phyloP scores from a whole-genome alignment of 139 green algal species.

The Ostreobium quekettii region DNA sequence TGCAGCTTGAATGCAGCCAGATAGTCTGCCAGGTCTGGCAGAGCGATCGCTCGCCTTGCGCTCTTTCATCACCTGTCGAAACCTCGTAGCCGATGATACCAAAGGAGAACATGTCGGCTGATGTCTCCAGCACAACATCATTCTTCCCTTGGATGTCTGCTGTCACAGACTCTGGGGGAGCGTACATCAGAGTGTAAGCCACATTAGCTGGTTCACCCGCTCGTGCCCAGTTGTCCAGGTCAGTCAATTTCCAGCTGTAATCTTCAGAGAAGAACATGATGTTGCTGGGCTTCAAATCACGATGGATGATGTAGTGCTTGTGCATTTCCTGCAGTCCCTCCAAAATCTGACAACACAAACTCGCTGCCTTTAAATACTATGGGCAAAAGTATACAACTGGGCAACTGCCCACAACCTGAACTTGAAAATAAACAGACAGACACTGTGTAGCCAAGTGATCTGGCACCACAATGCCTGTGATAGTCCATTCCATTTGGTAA shows the following conservation, averaged over 20 bases:
- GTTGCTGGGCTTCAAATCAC: constrained; percentile 25
- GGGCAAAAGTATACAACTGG: too few species aligned
- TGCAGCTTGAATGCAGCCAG: too few species aligned
- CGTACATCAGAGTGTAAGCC: constrained; percentile 15
- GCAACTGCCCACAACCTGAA: too few species aligned
- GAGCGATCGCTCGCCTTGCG: too few species aligned
- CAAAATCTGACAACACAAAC: neutral
- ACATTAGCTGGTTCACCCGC: neutral
- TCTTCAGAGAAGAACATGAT: constrained; percentile 16
- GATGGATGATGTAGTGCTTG: constrained; percentile 14
- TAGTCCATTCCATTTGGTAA: too few species aligned
- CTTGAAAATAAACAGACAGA: too few species aligned
- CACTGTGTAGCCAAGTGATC: too few species aligned
- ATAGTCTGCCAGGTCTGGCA: too few species aligned
- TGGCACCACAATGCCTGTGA: too few species aligned
- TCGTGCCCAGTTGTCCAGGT: neutral
- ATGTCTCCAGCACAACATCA: neutral
- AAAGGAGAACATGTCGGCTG: constrained; percentile 14
- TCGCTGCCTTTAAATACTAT: neutral
- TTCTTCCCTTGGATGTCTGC: neutral
- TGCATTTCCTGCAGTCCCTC: constrained; percentile 11
- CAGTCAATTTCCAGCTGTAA: constrained; percentile 7
- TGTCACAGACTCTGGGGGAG: neutral
- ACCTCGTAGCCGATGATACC: constrained; percentile 7
- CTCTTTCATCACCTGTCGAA: constrained; percentile 8